A percentile compares a stretch with the other conserved stretches of the same genome.
These are phyloP conservation scores for Blastomyces parvus DNA, from an alignment of 2,329 filamentous ascomycete genomes.

Conservation along the genomic window DNA sequence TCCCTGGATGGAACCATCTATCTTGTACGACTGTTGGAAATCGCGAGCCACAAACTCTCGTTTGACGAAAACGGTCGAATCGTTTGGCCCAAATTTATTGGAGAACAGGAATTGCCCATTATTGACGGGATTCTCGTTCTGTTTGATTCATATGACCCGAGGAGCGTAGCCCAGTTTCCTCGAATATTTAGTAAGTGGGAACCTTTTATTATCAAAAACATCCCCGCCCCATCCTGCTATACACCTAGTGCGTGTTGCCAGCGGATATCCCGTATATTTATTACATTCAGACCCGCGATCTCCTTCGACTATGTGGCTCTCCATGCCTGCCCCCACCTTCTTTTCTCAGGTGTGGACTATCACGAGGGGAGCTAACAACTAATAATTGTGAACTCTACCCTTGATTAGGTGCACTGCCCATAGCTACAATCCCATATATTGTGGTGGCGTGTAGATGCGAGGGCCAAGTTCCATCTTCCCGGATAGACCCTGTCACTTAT, in stretches of 20 bases:
- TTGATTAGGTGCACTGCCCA: slow-evolving; percentile 60
- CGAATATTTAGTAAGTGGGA: slow-evolving; percentile 63
- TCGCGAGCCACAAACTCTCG: slow-evolving; percentile 44
- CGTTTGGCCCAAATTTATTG: slow-evolving; percentile 44
- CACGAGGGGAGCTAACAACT: slow-evolving; percentile 1
- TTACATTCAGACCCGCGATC: background rate
- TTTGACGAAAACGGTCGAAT: slow-evolving; percentile 40
- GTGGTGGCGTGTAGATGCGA: slow-evolving; percentile 90
- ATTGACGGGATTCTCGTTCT: slow-evolving; percentile 77
- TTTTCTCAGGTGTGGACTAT: slow-evolving; percentile 14
- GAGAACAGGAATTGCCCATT: slow-evolving; percentile 60
- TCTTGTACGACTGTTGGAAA: slow-evolving; percentile 49
- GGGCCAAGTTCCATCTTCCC: slow-evolving; percentile 56
- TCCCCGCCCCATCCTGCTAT: slow-evolving; percentile 13
- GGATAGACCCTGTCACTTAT: slow-evolving; percentile 60
- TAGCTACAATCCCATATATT: slow-evolving; percentile 63
- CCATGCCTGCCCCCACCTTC: background rate
- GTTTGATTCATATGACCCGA: slow-evolving; percentile 75
- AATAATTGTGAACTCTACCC: slow-evolving; percentile 1
- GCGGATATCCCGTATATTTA: background rate
- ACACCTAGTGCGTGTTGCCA: slow-evolving; percentile 8
- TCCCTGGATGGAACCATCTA: slow-evolving; percentile 48
- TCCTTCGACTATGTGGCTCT: background rate
- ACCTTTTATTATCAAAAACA: slow-evolving; percentile 11
- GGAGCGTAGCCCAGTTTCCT: slow-evolving; percentile 64